A percentile compares a stretch with the other conserved stretches of the same genome.
Evolutionary conservation across 83 land plant genomes (phyloP).

Genomic region (Picea abies): DNA sequence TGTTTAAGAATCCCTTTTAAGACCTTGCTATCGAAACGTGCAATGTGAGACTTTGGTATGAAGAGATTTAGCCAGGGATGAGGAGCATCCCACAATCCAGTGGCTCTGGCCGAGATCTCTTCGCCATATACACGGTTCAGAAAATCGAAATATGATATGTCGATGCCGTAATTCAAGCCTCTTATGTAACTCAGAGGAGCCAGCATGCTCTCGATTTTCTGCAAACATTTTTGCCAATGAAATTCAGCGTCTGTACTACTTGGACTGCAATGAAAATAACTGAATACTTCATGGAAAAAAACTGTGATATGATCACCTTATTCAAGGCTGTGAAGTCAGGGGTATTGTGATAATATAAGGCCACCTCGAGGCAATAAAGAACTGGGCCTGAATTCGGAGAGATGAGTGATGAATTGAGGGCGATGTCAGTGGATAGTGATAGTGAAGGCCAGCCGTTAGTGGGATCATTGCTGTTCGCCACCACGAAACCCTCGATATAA

Average conservation of each 20-base stretch:
- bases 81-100: constrained; percentile 73
- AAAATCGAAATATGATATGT: constrained; percentile 65
- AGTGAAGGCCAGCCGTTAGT: constrained; percentile 64
- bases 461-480: constrained; percentile 58
- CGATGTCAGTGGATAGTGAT: constrained; percentile 25
- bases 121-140: constrained; percentile 57
- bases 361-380: too few species aligned
- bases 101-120: constrained; percentile 53
- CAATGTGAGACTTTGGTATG: constrained; percentile 51
- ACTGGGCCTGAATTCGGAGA: constrained; percentile 50
- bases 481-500: constrained; percentile 78
- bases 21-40: constrained; percentile 47
- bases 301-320: too few species aligned
- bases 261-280: too few species aligned
- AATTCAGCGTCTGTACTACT: too few species aligned
- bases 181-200: constrained; percentile 33
- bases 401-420: constrained; percentile 33
- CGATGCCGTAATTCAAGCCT: constrained; percentile 48
- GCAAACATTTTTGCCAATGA: not conserved
- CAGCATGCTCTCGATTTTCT: constrained; percentile 46
- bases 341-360: constrained; percentile 33
- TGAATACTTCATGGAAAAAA: too few species aligned
- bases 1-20: constrained; percentile 46
- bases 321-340: too few species aligned
- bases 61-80: too few species aligned